Evolutionary conservation across 2,329 filamentous ascomycete genomes (phyloP).

Genomic region (Calonectria pauciramosa): DNA sequence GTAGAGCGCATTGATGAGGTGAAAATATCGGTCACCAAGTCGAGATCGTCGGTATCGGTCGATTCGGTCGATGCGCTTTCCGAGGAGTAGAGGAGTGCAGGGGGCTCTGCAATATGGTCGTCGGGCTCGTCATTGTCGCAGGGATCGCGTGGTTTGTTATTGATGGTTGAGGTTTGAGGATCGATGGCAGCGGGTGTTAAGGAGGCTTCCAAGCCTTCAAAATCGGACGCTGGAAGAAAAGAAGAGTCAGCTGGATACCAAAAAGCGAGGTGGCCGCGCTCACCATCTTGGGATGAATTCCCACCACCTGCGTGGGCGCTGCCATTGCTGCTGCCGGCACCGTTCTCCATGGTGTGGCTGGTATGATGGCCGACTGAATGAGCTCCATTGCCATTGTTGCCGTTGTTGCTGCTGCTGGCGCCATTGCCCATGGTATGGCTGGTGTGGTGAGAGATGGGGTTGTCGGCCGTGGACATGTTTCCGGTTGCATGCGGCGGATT

Average conservation of each 20-base stretch:
- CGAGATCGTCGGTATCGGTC: not conserved
- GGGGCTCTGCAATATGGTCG: not conserved
- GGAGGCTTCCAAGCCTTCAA: conserved; percentile 34
- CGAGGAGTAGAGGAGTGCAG: not conserved
- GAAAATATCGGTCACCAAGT: not conserved
- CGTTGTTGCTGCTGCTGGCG: conserved; percentile 43
- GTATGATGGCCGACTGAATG: conserved; percentile 39
- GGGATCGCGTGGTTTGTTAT: not conserved
- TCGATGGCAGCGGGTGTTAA: conserved; percentile 21
- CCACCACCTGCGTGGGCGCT: conserved; percentile 31
- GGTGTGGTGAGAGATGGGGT: conserved; percentile 45
- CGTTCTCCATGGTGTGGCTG: conserved; percentile 35
- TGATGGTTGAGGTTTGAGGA: not conserved
- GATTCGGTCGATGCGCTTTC: not conserved
- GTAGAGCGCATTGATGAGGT: conserved; percentile 24
- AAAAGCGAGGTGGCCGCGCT: not conserved
- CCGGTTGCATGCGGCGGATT: conserved; percentile 8
- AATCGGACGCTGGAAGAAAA: not conserved
- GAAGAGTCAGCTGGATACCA: not conserved
- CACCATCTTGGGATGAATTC: not conserved
- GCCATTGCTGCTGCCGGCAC: conserved; percentile 34
- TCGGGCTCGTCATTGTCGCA: not conserved
- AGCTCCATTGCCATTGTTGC: conserved; percentile 36
- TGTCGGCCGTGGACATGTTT: conserved; percentile 40
- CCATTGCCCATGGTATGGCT: conserved; percentile 46